phyloP scores from a whole-genome alignment of 148 eudicot genomes.

The Silene conica region DNA sequence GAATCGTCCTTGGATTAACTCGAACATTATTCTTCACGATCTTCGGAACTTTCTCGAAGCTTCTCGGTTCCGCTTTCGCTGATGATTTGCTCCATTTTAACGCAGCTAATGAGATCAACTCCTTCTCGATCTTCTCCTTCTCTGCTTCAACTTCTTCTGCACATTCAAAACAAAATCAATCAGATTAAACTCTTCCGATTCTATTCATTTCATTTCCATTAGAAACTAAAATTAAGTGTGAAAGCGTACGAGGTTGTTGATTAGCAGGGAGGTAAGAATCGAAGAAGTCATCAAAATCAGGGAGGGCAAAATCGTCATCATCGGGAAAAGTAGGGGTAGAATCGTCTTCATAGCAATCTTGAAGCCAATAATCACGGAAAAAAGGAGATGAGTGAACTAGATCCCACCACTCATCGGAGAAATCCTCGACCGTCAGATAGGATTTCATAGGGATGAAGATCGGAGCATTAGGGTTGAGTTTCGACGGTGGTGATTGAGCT shows the following conservation, averaged over 20 bases:
- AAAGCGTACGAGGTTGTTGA: slow-evolving; percentile 20
- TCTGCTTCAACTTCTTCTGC: slow-evolving; percentile 34
- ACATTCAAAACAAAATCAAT: not conserved
- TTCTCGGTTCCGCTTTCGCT: slow-evolving; percentile 32
- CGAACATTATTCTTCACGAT: slow-evolving; percentile 58
- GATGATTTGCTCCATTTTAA: slow-evolving; percentile 46
- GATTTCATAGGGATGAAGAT: slow-evolving; percentile 70
- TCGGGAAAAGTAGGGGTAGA: slow-evolving; percentile 11
- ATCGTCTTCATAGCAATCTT: slow-evolving; percentile 43
- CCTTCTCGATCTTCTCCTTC: slow-evolving; percentile 31
- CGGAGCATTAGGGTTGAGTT: slow-evolving; percentile 77
- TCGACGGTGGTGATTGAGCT: slow-evolving; percentile 28
- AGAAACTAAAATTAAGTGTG: no score
- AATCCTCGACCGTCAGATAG: slow-evolving; percentile 67
- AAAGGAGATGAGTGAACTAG: slow-evolving; percentile 72
- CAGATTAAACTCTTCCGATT: no score
- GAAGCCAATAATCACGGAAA: slow-evolving; percentile 91
- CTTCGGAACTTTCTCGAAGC: slow-evolving; percentile 65
- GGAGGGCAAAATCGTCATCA: slow-evolving; percentile 26
- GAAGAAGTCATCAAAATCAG: slow-evolving; percentile 40
- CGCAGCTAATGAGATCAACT: slow-evolving; percentile 44
- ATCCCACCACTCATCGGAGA: slow-evolving; percentile 80
- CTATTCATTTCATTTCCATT: no score
- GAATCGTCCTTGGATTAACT: slow-evolving; percentile 70
- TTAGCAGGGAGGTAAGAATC: slow-evolving; percentile 18